Conservation (phyloP, 768 basidiomycete genomes). For the Leccinum variicolor region DNA sequence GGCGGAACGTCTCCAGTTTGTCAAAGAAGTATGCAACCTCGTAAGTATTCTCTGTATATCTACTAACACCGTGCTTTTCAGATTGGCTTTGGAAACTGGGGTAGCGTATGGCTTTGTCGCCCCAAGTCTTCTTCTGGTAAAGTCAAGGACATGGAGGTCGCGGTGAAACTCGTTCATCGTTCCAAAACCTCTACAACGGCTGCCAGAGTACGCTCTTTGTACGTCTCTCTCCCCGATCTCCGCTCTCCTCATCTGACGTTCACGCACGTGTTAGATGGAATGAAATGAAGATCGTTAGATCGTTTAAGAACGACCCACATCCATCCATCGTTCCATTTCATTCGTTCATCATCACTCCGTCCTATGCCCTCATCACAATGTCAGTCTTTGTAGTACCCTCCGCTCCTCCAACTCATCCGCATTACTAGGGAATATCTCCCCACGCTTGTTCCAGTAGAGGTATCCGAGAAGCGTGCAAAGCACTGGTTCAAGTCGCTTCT, state of each 20-base stretch:
- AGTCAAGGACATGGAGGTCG: conserved; percentile 56
- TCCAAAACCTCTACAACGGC: conserved; percentile 78
- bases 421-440: conserved; percentile 76
- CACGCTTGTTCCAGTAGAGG: conserved; percentile 84
- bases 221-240: conserved; percentile 26
- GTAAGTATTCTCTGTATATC: background rate
- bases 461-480: conserved; percentile 72
- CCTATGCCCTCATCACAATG: conserved; percentile 91
- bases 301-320: conserved; percentile 81
- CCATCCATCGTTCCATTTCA: conserved; percentile 92
- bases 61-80: conserved; percentile 27
- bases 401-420: conserved; percentile 6
- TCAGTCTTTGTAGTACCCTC: conserved; percentile 38
- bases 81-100: conserved; percentile 94
- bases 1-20: conserved; percentile 67
- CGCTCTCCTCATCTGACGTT: conserved; percentile 1
- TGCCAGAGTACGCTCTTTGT: conserved; percentile 87
- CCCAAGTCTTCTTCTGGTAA: conserved; percentile 49
- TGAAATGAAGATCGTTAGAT: conserved; percentile 93
- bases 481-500: conserved; percentile 82
- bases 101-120: conserved; percentile 79
- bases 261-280: conserved; percentile 66
- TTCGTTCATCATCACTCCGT: conserved; percentile 90
- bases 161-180: conserved; percentile 92
- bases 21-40: conserved; percentile 57